Evolutionary conservation across 2,329 filamentous ascomycete genomes (phyloP), one percentile per base, ranked within the genome.

Genomic region (Trichoderma breve): DNA sequence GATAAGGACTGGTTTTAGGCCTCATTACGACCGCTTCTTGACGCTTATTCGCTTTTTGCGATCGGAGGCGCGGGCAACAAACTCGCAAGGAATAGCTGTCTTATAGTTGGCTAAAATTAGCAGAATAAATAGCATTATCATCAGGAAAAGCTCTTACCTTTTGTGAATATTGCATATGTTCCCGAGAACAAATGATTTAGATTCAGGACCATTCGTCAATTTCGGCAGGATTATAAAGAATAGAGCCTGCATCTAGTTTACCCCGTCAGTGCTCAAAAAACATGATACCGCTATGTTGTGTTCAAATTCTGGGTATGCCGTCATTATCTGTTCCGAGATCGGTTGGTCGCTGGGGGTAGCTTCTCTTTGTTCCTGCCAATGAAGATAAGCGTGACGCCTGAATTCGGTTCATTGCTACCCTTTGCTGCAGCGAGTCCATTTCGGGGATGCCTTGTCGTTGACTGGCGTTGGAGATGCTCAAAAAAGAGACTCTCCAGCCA

Each of bases 1-100:
- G 24, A 63, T 4, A 24, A 28, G 8, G 34, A 63, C 21, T 63
- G 60, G 60, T 43, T 63, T 43, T 63, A 28, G 21, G 18, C n/a
- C 24, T 9, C 15, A 12, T 51, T 21, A 21, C n/a, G 8, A n/a
- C n/a, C n/a, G n/a, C 43, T 21, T 47, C 18, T 47, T 1, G 43
- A 47, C n/a, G 9, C 2, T 4, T 11, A 4, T 21, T n/a, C 43
- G n/a, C 43, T 51, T 21, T 51, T 51, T 21, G 43, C 18, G 8
- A 21, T 43, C 6, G 39, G 6, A 1, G 6, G 15, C 18, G 15
- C 1, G 18, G 39, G 7, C 7, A 18, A 7, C 39, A n/a, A 8
- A 7, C 5, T 43, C 8, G 39, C n/a, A n/a, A 3, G 2, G 9
- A 21, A 51, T 47, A 7, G 3, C 39, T 43, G 15, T 21, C n/a